phyloP scores from a whole-genome alignment of 352 stramenopile species.

The Phytopythium delawarense region DNA sequence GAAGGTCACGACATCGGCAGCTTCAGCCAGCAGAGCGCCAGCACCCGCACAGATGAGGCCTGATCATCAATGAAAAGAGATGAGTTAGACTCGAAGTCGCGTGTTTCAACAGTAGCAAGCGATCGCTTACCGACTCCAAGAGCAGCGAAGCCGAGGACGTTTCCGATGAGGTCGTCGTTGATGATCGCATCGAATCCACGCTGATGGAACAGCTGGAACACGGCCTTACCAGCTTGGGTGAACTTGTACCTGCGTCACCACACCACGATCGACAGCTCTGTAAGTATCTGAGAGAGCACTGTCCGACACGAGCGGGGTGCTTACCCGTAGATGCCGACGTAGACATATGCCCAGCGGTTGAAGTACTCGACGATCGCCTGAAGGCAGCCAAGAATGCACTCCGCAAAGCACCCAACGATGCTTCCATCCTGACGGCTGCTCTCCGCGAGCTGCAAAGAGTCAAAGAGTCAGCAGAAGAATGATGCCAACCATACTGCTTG shows the following conservation, averaged over 20 bases:
- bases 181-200: constrained; percentile 96
- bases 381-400: constrained; percentile 81
- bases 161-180: constrained; percentile 94
- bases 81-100: background rate
- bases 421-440: constrained; percentile 68
- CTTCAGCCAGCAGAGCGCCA: constrained; percentile 49
- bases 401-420: constrained; percentile 66
- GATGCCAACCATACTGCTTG: background rate
- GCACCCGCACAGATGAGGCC: constrained; percentile 68
- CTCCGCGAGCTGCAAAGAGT: constrained; percentile 47
- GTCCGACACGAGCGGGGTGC: background rate
- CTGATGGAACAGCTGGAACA: constrained; percentile 91
- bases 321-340: constrained; percentile 88
- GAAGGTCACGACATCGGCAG: constrained; percentile 46
- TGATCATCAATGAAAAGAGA: constrained; percentile 9
- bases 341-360: constrained; percentile 94
- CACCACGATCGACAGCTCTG: constrained; percentile 5
- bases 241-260: constrained; percentile 87
- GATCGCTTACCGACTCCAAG: constrained; percentile 67
- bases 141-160: constrained; percentile 88
- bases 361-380: constrained; percentile 91
- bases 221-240: constrained; percentile 89
- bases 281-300: background rate
- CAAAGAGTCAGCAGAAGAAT: background rate
- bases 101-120: too few species aligned